These are phyloP conservation scores for Blastomyces silverae DNA, from an alignment of 2,329 filamentous ascomycete species.

Conservation along the genomic window DNA sequence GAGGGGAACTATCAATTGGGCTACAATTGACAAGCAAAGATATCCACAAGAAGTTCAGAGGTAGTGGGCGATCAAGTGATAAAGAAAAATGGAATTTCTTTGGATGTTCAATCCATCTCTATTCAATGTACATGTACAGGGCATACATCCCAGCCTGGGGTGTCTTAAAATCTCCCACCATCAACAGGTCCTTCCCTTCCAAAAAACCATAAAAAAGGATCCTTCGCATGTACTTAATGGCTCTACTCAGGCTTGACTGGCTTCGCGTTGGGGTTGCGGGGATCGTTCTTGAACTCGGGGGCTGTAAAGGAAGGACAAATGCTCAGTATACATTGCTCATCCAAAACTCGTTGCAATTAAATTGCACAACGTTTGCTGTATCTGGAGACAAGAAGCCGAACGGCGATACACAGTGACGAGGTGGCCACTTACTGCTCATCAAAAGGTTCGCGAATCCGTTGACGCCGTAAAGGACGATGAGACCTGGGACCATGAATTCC, in stretches of 20 bases:
- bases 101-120: slow-evolving; percentile 18
- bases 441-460: slow-evolving; percentile 74
- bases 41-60: too few species aligned
- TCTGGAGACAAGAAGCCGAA: slow-evolving; percentile 57
- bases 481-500: slow-evolving; percentile 41
- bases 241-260: slow-evolving; percentile 28
- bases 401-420: slow-evolving; percentile 13
- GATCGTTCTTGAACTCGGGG: slow-evolving; percentile 96
- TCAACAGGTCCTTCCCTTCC: background rate
- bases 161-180: background rate
- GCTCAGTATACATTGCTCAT: background rate
- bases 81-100: background rate
- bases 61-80: background rate
- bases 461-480: slow-evolving; percentile 84
- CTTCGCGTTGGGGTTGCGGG: slow-evolving; percentile 59
- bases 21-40: background rate
- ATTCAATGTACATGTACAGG: slow-evolving; percentile 22
- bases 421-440: slow-evolving; percentile 63
- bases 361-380: slow-evolving; percentile 31
- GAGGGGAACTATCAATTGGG: background rate
- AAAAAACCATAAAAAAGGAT: background rate
- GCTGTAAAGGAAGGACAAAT: slow-evolving; percentile 45
- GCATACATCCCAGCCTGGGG: slow-evolving; percentile 5
- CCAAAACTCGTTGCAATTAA: slow-evolving; percentile 31
- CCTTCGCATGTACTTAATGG: slow-evolving; percentile 28